A percentile compares a stretch with the other conserved stretches of the same genome.
Conservation (phyloP, 2,329 filamentous ascomycete species). For the Botrytis fragariae region DNA sequence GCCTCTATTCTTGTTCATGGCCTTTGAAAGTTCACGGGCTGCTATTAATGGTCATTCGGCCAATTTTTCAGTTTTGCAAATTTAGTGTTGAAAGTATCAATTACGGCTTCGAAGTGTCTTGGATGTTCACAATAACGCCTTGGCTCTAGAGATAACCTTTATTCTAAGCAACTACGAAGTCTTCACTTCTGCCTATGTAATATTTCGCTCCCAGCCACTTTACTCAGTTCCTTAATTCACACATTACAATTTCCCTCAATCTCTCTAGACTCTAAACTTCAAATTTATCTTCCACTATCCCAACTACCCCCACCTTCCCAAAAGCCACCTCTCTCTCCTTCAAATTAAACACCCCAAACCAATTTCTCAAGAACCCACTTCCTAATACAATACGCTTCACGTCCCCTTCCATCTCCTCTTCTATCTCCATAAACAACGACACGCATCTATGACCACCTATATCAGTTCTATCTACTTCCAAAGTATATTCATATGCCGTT, state of each 20-base stretch:
- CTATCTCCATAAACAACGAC: constrained; percentile 19
- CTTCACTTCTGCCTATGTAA: neutral
- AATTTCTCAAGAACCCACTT: constrained; percentile 22
- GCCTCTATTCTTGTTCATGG: neutral
- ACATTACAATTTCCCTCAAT: neutral
- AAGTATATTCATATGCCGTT: constrained; percentile 20
- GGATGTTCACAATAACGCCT: fast-evolving
- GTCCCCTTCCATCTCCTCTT: neutral
- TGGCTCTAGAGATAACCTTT: neutral
- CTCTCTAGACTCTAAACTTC: neutral
- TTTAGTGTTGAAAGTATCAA: neutral
- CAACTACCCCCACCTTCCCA: neutral
- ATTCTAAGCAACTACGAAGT: neutral
- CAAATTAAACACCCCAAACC: constrained; percentile 22
- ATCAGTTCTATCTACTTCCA: constrained; percentile 20
- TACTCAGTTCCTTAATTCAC: neutral
- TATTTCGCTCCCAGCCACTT: neutral
- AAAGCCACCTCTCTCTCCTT: constrained; percentile 21
- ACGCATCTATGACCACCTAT: constrained; percentile 21
- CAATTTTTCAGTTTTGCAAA: neutral
- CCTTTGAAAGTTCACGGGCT: neutral
- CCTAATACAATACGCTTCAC: constrained; percentile 22
- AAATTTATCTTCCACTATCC: neutral
- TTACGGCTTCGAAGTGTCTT: neutral
- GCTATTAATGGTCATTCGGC: neutral